Base-by-base conservation (phyloP, 495 filamentous ascomycete genomes). In the Talaromyces trachyspermus region DNA sequence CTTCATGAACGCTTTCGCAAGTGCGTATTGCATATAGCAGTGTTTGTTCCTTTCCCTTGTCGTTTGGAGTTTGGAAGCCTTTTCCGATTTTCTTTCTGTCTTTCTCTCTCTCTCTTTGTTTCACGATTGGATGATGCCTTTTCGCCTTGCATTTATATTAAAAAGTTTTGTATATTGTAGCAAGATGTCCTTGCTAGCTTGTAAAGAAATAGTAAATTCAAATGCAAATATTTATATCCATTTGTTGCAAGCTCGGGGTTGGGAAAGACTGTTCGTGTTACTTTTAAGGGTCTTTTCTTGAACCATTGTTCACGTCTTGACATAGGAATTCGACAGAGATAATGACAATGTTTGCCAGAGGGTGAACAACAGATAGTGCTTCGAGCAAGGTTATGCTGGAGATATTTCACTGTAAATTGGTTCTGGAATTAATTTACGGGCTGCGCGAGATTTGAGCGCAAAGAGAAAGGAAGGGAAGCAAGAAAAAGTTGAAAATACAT, bases 121-220 rank as follows among this genome's bases (percentile, higher is more conserved):
- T 44, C 50, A 40, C 53, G 44, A 48, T 19, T 46, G 46, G 57
- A 55, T 22, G 51, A 53, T 50, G 46, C 48, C 45, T 56, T n/a
- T 43, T 42, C 33, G 46, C 55, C 49, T 41, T 40, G 40, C 27
- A 39, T 50, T 22, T 14, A 11, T 30, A 40, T 27, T 48, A 43
- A 45, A 26, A 37, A 32, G 18, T 36, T 30, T 47, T 32, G 25
- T 44, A 14, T n/a, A 32, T 9, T 32, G 14, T 37, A 12, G 14
- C 7, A 17, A 37, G 9, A 37, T 37, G n/a, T n/a, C n/a, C n/a
- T n/a, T n/a, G n/a, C n/a, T n/a, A n/a, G n/a, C n/a, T n/a, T n/a
- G n/a, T n/a, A n/a, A n/a, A n/a, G n/a, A n/a, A 27, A 11, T 27
- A 27, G 35, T 38, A 38, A 5, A 22, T 38, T 38, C 15, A 36